These are phyloP conservation scores for Coemansia sp. DNA, from an alignment of 192 early-diverging fungal species.

Conservation along the genomic window DNA sequence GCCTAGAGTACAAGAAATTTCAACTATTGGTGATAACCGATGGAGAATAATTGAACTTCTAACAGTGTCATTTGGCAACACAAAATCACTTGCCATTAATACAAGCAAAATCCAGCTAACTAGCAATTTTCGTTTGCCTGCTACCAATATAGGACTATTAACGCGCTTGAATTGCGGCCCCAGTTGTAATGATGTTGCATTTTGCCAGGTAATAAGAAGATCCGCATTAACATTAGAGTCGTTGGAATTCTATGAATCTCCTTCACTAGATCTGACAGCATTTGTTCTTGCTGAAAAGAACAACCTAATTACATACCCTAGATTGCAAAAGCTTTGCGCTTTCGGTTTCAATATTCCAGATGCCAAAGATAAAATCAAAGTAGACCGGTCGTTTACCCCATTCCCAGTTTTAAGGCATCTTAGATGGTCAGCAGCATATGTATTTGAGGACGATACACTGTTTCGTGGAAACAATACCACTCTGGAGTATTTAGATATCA, in stretches of 20 bases:
- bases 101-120: not conserved
- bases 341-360: not conserved
- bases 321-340: not conserved
- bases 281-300: not conserved
- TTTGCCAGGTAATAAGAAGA: not conserved
- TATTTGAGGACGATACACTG: not conserved
- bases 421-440: not conserved
- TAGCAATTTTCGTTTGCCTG: not conserved
- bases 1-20: not conserved
- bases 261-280: not conserved
- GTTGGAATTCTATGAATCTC: not conserved
- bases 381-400: conserved; percentile 2
- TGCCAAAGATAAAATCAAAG: not conserved
- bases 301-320: not conserved
- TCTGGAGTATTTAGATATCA: conserved; percentile 22
- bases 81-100: not conserved
- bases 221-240: not conserved
- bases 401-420: conserved; percentile 25
- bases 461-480: conserved; percentile 8
- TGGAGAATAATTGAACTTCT: not conserved
- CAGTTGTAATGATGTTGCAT: not conserved
- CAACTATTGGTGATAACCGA: no score
- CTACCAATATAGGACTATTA: not conserved
- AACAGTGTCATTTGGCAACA: not conserved
- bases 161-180: not conserved